phyloP scores from a whole-genome alignment of 495 filamentous ascomycete species.

The Tuber calosporum region DNA sequence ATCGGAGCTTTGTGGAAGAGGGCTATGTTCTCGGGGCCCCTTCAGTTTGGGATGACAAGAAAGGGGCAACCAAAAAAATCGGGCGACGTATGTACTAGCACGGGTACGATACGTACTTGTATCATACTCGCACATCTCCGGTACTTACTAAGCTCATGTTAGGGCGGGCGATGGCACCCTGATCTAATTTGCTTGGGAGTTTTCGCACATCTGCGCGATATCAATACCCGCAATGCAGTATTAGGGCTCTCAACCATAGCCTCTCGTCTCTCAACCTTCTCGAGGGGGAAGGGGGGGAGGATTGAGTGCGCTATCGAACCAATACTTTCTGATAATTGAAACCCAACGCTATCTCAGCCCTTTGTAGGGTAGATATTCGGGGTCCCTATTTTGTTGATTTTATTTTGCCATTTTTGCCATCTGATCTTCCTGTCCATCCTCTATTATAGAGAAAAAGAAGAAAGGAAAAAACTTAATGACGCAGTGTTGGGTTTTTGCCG shows the following conservation, averaged over 20 bases:
- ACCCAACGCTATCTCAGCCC: not conserved
- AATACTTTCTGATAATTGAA: not conserved
- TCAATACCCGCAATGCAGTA: not conserved
- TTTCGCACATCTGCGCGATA: not conserved
- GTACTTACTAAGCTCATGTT: too few species aligned
- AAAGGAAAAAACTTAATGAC: not conserved
- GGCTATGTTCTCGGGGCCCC: not conserved
- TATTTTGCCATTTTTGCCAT: not conserved
- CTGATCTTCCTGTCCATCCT: not conserved
- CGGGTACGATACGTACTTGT: too few species aligned
- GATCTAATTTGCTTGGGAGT: not conserved
- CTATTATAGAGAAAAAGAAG: too few species aligned
- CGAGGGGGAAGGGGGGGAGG: not conserved
- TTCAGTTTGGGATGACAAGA: not conserved
- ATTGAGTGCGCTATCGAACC: not conserved
- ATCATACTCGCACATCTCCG: too few species aligned
- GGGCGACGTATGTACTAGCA: too few species aligned
- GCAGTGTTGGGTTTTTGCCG: not conserved
- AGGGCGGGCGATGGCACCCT: not conserved
- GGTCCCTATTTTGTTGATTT: not conserved
- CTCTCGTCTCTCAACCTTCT: not conserved
- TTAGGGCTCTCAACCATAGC: not conserved
- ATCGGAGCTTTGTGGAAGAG: not conserved
- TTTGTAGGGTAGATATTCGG: not conserved
- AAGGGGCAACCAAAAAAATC: constrained; percentile 3